A percentile compares a stretch with the other conserved stretches of the same genome.
Conservation (phyloP, 352 stramenopile genomes). For the Phytopythium oedochilum region DNA sequence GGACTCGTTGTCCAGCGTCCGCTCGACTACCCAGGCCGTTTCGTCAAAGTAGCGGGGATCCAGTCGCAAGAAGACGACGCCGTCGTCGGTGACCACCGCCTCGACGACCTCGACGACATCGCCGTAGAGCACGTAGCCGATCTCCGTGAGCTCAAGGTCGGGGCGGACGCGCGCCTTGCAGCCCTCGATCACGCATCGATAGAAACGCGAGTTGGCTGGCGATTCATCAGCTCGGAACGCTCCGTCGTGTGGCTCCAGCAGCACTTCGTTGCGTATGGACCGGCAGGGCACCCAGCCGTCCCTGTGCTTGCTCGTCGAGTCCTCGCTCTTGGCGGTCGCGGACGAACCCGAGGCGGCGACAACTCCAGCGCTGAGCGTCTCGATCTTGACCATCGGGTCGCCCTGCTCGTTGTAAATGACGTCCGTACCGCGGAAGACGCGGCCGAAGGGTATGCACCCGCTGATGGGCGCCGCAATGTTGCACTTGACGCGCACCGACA, state of each 20-base stretch:
- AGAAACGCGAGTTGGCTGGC: constrained; percentile 21
- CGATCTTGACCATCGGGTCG: constrained; percentile 68
- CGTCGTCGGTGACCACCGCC: constrained; percentile 30
- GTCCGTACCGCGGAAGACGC: constrained; percentile 52
- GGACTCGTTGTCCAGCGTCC: constrained; percentile 72
- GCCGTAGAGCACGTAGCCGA: constrained; percentile 72
- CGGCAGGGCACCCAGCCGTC: constrained; percentile 64
- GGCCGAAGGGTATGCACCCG: constrained; percentile 53
- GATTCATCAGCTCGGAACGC: constrained; percentile 19
- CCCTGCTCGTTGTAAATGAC: constrained; percentile 70
- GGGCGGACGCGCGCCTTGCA: constrained; percentile 55
- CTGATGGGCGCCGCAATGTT: constrained; percentile 68
- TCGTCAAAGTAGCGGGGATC: constrained; percentile 70
- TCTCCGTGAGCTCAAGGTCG: constrained; percentile 51
- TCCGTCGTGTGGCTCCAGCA: constrained; percentile 52
- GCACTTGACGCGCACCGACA: constrained; percentile 55
- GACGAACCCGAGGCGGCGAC: constrained; percentile 24
- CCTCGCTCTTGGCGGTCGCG: constrained; percentile 9
- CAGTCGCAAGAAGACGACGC: constrained; percentile 58
- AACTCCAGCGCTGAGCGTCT: constrained; percentile 25
- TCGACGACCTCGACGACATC: constrained; percentile 73
- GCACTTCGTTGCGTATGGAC: constrained; percentile 70
- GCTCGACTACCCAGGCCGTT: constrained; percentile 63
- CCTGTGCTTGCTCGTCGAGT: constrained; percentile 11
- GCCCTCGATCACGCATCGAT: constrained; percentile 69